Conservation (phyloP, 163 green algal species). For the Trebouxia gelatinosa region DNA sequence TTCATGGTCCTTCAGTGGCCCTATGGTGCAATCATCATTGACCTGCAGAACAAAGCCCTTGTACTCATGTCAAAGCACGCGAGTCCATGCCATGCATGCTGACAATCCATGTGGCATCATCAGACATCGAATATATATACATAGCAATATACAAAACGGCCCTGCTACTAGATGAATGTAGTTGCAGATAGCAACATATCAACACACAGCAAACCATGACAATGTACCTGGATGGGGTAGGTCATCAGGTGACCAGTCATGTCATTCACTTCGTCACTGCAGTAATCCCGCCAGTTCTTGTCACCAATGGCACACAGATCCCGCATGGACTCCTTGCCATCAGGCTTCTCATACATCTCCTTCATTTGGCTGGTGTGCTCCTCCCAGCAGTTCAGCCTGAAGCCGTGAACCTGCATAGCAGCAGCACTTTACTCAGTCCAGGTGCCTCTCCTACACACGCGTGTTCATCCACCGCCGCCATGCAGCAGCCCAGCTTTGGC, state of each 20-base stretch:
- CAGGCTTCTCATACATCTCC: constrained; percentile 23
- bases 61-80: background rate
- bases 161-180: background rate
- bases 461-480: too few relatives aligned
- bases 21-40: constrained; percentile 9
- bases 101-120: constrained; percentile 1
- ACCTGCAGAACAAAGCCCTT: constrained; percentile 4
- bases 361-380: constrained; percentile 32
- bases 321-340: constrained; percentile 28
- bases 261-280: constrained; percentile 14
- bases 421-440: background rate
- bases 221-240: constrained; percentile 41
- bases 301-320: constrained; percentile 23
- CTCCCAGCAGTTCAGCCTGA: constrained; percentile 35
- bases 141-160: background rate
- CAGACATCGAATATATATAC: too few relatives aligned
- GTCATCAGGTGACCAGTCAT: constrained; percentile 38
- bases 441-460: too few relatives aligned
- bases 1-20: constrained; percentile 23
- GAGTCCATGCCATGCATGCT: background rate
- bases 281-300: constrained; percentile 36
- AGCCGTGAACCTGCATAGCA: constrained; percentile 35
- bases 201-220: background rate
- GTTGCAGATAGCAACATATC: too few relatives aligned
- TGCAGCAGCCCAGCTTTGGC: too few relatives aligned